Conservation (phyloP, 371 early-diverging fungal genomes). For the Aphelidium insulamus region DNA sequence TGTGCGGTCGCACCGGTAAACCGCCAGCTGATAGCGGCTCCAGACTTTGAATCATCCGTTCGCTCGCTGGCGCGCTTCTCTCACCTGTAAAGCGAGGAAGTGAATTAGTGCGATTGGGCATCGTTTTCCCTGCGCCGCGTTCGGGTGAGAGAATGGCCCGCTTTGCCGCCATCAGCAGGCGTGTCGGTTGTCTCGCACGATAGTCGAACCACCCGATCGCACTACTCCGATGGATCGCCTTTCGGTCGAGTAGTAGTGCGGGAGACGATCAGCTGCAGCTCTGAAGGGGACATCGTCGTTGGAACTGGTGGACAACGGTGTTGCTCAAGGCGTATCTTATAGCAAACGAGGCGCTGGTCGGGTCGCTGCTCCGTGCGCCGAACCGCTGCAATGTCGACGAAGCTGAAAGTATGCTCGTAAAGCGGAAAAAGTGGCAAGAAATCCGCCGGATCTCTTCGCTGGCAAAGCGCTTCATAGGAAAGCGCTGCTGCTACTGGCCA, state of each 20-base stretch:
- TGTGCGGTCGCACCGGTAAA: no score
- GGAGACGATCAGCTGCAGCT: neutral
- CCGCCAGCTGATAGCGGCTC: no score
- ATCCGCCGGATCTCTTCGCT: slow-evolving; percentile 70
- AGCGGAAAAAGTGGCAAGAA: slow-evolving; percentile 54
- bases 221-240: neutral
- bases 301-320: slow-evolving; percentile 68
- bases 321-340: slow-evolving; percentile 61
- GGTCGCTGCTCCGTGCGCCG: slow-evolving; percentile 59
- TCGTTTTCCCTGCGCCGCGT: no score
- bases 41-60: no score
- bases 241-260: neutral
- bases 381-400: slow-evolving; percentile 58
- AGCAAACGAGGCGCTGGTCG: slow-evolving; percentile 52
- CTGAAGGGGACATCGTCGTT: no score
- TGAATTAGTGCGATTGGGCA: no score
- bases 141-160: no score
- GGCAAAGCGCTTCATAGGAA: slow-evolving; percentile 66
- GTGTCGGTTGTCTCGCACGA: no score
- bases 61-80: no score
- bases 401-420: slow-evolving; percentile 46
- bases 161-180: no score
- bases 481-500: slow-evolving; percentile 52
- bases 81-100: no score
- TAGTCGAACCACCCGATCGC: no score